Percentiles rank a stretch among this genome's conserved stretches.
Evolutionary conservation across 176 grass and related monocot genomes (phyloP).

Genomic region (bread wheat (Triticum aestivum)): DNA sequence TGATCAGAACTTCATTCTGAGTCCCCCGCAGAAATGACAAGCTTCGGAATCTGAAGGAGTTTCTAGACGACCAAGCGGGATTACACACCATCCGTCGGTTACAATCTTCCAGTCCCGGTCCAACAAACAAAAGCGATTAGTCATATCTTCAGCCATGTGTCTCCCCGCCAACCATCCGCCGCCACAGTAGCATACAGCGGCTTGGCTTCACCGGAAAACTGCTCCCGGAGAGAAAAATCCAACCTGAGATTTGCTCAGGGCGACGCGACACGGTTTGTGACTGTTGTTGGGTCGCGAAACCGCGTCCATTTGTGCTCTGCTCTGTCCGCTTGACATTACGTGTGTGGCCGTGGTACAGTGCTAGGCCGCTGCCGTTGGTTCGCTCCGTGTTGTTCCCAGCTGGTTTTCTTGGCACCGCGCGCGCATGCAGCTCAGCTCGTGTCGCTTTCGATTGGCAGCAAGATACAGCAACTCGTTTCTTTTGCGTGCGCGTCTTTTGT

Average conservation of each 20-base stretch:
- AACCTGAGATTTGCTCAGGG: background rate
- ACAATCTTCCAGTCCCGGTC: no score
- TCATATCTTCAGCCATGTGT: no score
- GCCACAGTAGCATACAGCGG: no score
- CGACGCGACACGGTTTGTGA: background rate
- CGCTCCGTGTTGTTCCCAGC: conserved; percentile 1
- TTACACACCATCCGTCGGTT: no score
- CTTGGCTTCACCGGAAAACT: background rate
- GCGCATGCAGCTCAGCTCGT: background rate
- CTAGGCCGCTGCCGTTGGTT: background rate
- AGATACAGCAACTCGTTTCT: background rate
- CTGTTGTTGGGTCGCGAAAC: background rate
- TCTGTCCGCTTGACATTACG: background rate
- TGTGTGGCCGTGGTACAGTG: background rate
- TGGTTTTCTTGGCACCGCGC: conserved; percentile 6
- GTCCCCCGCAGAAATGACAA: no score
- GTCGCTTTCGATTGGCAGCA: background rate
- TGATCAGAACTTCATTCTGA: no score
- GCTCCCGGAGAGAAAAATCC: background rate
- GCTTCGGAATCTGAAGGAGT: no score
- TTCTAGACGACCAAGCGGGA: no score
- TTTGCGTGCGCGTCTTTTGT: background rate
- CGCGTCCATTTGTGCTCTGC: background rate
- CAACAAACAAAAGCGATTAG: no score
- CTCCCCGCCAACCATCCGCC: no score